These are phyloP conservation scores for Periconia sp. DNA, from an alignment of 2,329 filamentous ascomycete genomes.

Conservation along the genomic window DNA sequence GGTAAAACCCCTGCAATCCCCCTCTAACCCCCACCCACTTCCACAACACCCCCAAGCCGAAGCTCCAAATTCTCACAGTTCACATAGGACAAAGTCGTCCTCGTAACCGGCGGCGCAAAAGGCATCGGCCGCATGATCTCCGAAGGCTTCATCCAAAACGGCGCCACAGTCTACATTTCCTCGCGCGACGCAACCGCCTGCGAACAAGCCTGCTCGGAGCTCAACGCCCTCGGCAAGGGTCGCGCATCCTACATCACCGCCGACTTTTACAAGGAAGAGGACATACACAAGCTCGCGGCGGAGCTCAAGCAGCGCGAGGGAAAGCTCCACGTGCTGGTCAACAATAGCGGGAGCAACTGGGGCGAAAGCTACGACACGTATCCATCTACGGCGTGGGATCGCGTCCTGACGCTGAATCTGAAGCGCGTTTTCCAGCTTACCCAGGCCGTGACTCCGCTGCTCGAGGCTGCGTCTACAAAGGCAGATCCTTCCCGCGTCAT, in stretches of 20 bases:
- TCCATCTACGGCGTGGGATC: constrained; percentile 59
- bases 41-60: neutral
- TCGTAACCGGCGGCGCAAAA: constrained; percentile 57
- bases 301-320: constrained; percentile 61
- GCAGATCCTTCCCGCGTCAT: constrained; percentile 64
- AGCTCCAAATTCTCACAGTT: neutral
- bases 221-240: constrained; percentile 62
- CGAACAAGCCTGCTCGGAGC: constrained; percentile 63
- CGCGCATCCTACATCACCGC: constrained; percentile 65
- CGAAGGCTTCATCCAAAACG: constrained; percentile 68
- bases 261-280: constrained; percentile 68
- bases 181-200: constrained; percentile 68
- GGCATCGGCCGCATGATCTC: constrained; percentile 73
- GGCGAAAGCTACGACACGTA: constrained; percentile 65
- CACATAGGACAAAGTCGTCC: constrained; percentile 50
- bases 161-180: constrained; percentile 72
- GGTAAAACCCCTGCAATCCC: no score
- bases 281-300: constrained; percentile 63
- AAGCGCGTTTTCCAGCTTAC: constrained; percentile 71
- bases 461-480: constrained; percentile 58
- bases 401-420: constrained; percentile 65
- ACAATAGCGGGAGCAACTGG: constrained; percentile 72
- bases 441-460: constrained; percentile 66
- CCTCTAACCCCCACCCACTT: neutral
- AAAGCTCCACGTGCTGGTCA: constrained; percentile 67